Conservation (phyloP, 257 asterid species). For the Rubia yunnanensis region DNA sequence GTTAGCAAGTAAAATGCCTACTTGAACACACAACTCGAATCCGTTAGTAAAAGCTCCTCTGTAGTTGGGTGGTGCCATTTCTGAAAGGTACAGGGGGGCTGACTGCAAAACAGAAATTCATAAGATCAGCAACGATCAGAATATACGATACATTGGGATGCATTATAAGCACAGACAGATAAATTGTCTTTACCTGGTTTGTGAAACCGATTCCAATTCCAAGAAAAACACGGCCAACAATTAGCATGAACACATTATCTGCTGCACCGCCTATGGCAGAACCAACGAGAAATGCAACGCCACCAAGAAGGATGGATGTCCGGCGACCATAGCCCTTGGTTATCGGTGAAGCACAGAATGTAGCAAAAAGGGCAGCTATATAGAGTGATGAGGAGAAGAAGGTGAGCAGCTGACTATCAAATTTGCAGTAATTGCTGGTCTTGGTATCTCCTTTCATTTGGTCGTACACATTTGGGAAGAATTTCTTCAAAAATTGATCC, state of each 20-base stretch:
- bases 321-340: conserved; percentile 43
- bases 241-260: conserved; percentile 33
- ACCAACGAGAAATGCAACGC: conserved; percentile 33
- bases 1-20: conserved; percentile 13
- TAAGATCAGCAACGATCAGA: not conserved
- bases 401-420: conserved; percentile 42
- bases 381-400: conserved; percentile 46
- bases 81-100: conserved; percentile 18
- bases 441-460: conserved; percentile 23
- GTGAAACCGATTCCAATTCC: conserved; percentile 55
- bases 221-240: conserved; percentile 39
- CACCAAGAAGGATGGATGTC: conserved; percentile 38
- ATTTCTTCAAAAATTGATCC: conserved; percentile 40
- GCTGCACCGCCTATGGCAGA: conserved; percentile 45
- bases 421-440: conserved; percentile 46
- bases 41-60: conserved; percentile 16
- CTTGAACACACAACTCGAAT: conserved; percentile 6
- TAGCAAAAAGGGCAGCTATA: conserved; percentile 43
- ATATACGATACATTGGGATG: not conserved
- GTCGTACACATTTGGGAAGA: conserved; percentile 32
- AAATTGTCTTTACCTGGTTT: conserved; percentile 32
- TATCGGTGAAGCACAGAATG: conserved; percentile 38
- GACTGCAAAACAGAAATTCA: conserved; percentile 13
- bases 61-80: conserved; percentile 15
- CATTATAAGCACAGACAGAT: not conserved